A percentile compares a stretch with the other conserved stretches of the same genome.
These are phyloP conservation scores for Dactylonectria estremocensis DNA, from an alignment of 2,329 filamentous ascomycete species.

Conservation along the genomic window DNA sequence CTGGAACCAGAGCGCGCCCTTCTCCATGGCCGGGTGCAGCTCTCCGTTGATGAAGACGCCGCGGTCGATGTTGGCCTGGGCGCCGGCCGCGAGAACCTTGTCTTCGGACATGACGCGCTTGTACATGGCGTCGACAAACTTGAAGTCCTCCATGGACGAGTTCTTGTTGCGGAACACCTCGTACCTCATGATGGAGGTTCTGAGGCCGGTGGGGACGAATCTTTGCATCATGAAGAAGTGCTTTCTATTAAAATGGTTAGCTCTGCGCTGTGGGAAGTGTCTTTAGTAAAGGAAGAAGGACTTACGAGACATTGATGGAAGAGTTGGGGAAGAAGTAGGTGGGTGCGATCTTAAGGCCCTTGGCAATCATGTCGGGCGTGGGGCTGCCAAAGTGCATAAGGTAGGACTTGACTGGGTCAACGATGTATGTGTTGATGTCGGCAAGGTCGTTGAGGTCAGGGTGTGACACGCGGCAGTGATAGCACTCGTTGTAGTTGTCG, in stretches of 20 bases:
- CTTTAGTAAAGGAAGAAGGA: slow-evolving; percentile 11
- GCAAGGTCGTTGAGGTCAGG: slow-evolving; percentile 70
- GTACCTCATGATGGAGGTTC: slow-evolving; percentile 69
- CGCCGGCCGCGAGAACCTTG: slow-evolving; percentile 64
- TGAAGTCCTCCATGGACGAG: slow-evolving; percentile 63
- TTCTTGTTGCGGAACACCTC: slow-evolving; percentile 67
- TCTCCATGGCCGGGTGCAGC: slow-evolving; percentile 66
- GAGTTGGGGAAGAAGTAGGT: slow-evolving; percentile 67
- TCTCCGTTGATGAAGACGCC: slow-evolving; percentile 68
- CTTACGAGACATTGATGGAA: slow-evolving; percentile 64
- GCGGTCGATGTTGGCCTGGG: slow-evolving; percentile 65
- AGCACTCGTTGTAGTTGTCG: slow-evolving; percentile 78
- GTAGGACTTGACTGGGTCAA: slow-evolving; percentile 42
- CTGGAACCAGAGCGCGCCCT: slow-evolving; percentile 49
- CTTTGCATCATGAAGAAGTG: slow-evolving; percentile 75
- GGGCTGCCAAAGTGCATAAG: slow-evolving; percentile 28
- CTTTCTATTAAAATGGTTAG: slow-evolving; percentile 53
- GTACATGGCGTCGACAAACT: slow-evolving; percentile 63
- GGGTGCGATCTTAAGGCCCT: slow-evolving; percentile 35
- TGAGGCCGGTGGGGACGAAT: slow-evolving; percentile 69
- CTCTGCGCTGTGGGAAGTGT: background rate
- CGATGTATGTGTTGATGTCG: slow-evolving; percentile 68
- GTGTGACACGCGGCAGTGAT: slow-evolving; percentile 72
- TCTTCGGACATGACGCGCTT: slow-evolving; percentile 67
- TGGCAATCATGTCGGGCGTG: slow-evolving; percentile 22